A percentile compares a stretch with the other conserved stretches of the same genome.
phyloP scores from a whole-genome alignment of 1,284 basidiomycete species.

The Calocybe gambosa region DNA sequence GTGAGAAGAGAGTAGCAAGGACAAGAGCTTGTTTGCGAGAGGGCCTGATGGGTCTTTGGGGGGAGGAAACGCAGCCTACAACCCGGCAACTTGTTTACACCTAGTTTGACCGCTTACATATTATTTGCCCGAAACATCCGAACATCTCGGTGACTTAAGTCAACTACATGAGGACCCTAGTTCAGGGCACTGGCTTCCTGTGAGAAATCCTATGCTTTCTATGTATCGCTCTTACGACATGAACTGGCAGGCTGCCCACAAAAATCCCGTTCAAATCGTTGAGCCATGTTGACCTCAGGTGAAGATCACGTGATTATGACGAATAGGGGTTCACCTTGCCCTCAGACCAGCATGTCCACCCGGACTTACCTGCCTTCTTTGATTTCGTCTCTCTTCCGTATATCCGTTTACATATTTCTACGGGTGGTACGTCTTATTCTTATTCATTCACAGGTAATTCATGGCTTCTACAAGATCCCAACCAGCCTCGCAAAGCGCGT shows the following conservation, averaged over 20 bases:
- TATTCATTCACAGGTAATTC: not conserved
- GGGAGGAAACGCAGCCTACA: constrained; percentile 14
- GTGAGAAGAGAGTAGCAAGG: not conserved
- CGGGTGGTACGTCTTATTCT: constrained; percentile 27
- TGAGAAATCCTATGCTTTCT: not conserved
- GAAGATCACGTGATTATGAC: not conserved
- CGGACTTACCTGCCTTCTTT: constrained; percentile 18
- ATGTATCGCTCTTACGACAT: too few relatives aligned
- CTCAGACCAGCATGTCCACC: constrained; percentile 7
- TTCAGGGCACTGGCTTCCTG: not conserved
- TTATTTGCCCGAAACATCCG: constrained; percentile 24
- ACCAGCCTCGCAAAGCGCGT: constrained; percentile 23
- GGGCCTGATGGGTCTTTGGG: constrained; percentile 14
- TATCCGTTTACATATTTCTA: constrained; percentile 34
- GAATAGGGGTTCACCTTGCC: not conserved
- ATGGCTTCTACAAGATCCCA: constrained; percentile 26
- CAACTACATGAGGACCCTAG: not conserved
- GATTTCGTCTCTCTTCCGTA: constrained; percentile 33
- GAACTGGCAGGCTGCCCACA: too few relatives aligned
- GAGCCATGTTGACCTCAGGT: too few relatives aligned
- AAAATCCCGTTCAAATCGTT: too few relatives aligned
- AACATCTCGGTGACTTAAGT: constrained; percentile 17
- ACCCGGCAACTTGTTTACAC: constrained; percentile 27
- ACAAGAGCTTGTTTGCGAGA: constrained; percentile 3
- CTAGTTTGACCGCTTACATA: constrained; percentile 26